Evolutionary conservation across 192 early-diverging fungal species (phyloP).

Genomic region (Entomortierella chlamydospora): DNA sequence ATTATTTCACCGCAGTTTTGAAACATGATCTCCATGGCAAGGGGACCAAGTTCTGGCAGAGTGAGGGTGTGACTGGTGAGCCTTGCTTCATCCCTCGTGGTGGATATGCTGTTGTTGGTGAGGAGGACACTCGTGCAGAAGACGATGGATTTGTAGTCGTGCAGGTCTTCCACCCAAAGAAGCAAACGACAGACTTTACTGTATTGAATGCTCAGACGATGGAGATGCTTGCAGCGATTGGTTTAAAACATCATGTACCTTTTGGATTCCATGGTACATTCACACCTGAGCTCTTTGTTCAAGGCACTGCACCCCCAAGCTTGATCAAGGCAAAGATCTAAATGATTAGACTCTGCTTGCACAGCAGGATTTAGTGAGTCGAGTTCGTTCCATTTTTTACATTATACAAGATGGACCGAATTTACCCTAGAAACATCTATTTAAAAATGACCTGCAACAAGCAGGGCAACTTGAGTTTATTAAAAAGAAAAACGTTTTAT

Average conservation of each 20-base stretch:
- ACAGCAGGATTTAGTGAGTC: too few species aligned
- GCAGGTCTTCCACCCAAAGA: slow-evolving; percentile 42
- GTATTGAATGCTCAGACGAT: slow-evolving; percentile 44
- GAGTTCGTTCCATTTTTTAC: too few species aligned
- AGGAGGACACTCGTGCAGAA: slow-evolving; percentile 16
- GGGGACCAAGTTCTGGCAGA: slow-evolving; percentile 47
- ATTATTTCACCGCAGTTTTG: slow-evolving; percentile 47
- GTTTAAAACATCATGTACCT: slow-evolving; percentile 46
- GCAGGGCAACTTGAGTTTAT: too few species aligned
- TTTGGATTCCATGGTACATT: slow-evolving; percentile 54
- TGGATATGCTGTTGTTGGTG: slow-evolving; percentile 27
- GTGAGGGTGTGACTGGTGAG: slow-evolving; percentile 47
- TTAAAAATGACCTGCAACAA: too few species aligned
- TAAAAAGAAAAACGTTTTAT: too few species aligned
- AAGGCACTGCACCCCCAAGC: slow-evolving; percentile 4
- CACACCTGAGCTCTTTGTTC: slow-evolving; percentile 43
- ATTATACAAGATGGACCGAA: too few species aligned
- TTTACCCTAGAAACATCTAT: too few species aligned
- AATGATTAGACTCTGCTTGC: background rate
- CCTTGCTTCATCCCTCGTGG: slow-evolving; percentile 48
- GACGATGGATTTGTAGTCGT: slow-evolving; percentile 51
- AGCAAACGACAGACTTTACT: slow-evolving; percentile 48
- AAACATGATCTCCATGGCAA: slow-evolving; percentile 43
- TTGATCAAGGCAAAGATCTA: slow-evolving; percentile 39
- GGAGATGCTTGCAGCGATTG: slow-evolving; percentile 47